Base-by-base conservation (phyloP, 2,329 filamentous ascomycete species). In the Diaporthe helianthi region DNA sequence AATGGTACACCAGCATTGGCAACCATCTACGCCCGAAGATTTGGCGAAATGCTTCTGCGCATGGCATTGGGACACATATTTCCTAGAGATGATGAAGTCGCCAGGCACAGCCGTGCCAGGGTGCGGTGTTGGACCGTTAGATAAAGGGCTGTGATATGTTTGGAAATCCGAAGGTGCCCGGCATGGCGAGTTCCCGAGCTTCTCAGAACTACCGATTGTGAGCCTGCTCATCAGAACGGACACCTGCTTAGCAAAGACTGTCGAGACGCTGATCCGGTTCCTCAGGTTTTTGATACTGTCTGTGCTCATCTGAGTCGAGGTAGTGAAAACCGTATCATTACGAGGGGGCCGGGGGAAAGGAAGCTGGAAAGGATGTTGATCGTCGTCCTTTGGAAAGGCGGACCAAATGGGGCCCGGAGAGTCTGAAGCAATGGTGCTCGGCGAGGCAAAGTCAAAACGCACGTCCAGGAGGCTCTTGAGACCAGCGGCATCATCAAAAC, bases 1-100 rank as follows among this genome's bases (percentile, higher is more conserved):
- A 8, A 80, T 76, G 0, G 74, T 74, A 68, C 78, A 79, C 78
- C 78, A 80, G 68, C 76, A 79, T 8, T 26, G 33, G 29, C 33
- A 68, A 65, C 46, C 74, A 73, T 26, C 67, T 51, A 52, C 58
- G 46, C 44, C 67, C 10, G 74, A 51, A 4, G 54, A 49, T n/a
- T 38, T 71, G 9, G 38, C 36, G 26, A 69, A 71, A 24, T 71
- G 69, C 24, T 65, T 71, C 38, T 51, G 47, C 15, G 55, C 49
- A 29, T 69, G 22, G 22, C 69, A 71, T 15, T 38, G 41, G 9
- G 54, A 31, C 6, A 71, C 54, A 13, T 74, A 67, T 17, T 65
- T 76, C 61, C 78, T 75, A 8, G 75, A 71, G 38, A 74, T 78
- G 8, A 88, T 76, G 46, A 86, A 85, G 72, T 87, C 85, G 24